phyloP scores from a whole-genome alignment of 2,329 filamentous ascomycete genomes.

The Chrysosporium queenslandicum region DNA sequence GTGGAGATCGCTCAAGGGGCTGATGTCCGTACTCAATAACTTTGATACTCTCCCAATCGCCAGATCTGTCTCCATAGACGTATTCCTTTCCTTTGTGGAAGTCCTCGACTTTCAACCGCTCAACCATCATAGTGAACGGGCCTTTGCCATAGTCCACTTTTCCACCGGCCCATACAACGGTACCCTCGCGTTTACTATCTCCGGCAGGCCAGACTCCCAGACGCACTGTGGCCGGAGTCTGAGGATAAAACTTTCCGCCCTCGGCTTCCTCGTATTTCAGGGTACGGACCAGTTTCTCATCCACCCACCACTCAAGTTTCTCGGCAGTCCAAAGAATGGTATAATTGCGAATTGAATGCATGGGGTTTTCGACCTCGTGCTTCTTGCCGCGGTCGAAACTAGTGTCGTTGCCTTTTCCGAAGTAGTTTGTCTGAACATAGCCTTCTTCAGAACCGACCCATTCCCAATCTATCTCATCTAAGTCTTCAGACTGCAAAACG shows the following conservation, averaged over 20 bases:
- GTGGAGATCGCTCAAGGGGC: not conserved
- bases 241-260: conserved; percentile 55
- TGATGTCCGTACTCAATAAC: conserved; percentile 47
- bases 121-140: conserved; percentile 66
- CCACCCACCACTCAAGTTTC: conserved; percentile 54
- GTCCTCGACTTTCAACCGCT: conserved; percentile 48
- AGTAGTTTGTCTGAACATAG: conserved; percentile 75
- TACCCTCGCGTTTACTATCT: conserved; percentile 28
- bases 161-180: conserved; percentile 18
- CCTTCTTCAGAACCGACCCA: conserved; percentile 28
- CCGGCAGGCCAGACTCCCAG: conserved; percentile 63
- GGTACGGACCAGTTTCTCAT: conserved; percentile 52
- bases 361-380: conserved; percentile 54
- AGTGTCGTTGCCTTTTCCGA: conserved; percentile 83
- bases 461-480: conserved; percentile 91
- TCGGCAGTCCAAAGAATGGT: conserved; percentile 57
- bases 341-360: conserved; percentile 38
- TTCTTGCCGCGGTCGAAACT: conserved; percentile 78
- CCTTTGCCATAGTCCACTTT: conserved; percentile 31
- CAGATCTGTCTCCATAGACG: conserved; percentile 51
- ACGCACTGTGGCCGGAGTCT: conserved; percentile 63
- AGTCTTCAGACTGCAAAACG: conserved; percentile 81
- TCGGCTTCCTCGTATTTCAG: conserved; percentile 56
- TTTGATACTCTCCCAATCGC: conserved; percentile 50
- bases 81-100: conserved; percentile 55